phyloP scores from a whole-genome alignment of 257 asterid genomes.

The Buddleja alternifolia region DNA sequence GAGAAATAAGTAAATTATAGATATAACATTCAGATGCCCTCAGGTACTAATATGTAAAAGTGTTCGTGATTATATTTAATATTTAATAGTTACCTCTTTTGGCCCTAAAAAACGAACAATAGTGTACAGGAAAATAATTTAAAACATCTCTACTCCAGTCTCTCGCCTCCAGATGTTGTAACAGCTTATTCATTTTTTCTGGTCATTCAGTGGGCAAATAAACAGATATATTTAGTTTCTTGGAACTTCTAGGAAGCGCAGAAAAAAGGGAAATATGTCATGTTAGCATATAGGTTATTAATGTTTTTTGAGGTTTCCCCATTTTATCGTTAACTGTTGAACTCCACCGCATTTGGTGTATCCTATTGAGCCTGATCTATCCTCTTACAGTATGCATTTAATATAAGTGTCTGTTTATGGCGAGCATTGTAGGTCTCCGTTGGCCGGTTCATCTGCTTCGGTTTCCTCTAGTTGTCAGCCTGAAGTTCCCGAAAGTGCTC shows the following conservation, averaged over 20 bases:
- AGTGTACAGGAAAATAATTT: not conserved
- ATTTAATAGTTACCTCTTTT: not conserved
- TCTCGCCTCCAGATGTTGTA: conserved; percentile 23
- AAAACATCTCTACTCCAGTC: conserved; percentile 17
- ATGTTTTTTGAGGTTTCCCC: not conserved
- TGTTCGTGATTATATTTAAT: not conserved
- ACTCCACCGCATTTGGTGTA: conserved; percentile 6
- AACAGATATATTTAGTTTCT: not conserved
- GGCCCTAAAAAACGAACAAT: not conserved
- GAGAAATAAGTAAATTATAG: not conserved
- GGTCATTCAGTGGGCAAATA: conserved; percentile 1
- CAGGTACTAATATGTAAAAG: not conserved
- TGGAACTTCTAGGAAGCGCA: conserved; percentile 22
- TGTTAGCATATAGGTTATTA: conserved; percentile 10
- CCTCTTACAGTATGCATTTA: conserved; percentile 19
- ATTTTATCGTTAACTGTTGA: conserved; percentile 5
- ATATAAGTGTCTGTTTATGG: conserved; percentile 10
- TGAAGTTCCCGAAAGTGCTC: conserved; percentile 46
- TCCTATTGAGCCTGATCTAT: conserved; percentile 11
- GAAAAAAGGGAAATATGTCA: conserved; percentile 16
- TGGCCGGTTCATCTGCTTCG: conserved; percentile 44
- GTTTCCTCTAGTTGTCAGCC: conserved; percentile 40
- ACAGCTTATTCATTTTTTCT: not conserved
- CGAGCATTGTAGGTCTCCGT: conserved; percentile 51
- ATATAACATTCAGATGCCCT: not conserved